Conservation (phyloP, 768 basidiomycete species). For the Mycena maculata region DNA sequence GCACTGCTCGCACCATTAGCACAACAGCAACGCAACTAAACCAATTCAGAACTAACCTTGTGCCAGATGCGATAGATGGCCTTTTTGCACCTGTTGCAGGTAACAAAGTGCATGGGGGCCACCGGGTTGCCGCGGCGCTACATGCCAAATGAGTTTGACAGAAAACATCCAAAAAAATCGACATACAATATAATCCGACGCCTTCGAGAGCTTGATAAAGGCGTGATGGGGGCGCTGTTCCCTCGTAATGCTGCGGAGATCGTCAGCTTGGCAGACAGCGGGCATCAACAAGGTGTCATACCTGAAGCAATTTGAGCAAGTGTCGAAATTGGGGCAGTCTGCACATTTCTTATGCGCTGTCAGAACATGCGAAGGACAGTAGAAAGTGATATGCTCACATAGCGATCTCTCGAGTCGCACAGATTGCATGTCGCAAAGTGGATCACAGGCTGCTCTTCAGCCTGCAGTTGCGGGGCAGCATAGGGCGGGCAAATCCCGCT, state of each 20-base stretch:
- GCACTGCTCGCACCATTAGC: constrained; percentile 59
- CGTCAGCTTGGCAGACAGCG: no score
- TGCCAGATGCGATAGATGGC: constrained; percentile 73
- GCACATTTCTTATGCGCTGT: constrained; percentile 74
- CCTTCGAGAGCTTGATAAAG: constrained; percentile 71
- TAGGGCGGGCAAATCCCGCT: constrained; percentile 36
- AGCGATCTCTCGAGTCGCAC: constrained; percentile 77
- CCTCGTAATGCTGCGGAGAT: constrained; percentile 61
- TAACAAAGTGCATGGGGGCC: constrained; percentile 60
- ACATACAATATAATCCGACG: constrained; percentile 69
- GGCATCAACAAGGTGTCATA: constrained; percentile 40
- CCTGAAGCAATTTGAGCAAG: constrained; percentile 77
- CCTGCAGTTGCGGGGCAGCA: constrained; percentile 28
- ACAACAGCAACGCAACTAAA: not conserved
- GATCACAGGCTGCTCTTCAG: constrained; percentile 41
- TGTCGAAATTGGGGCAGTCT: constrained; percentile 86
- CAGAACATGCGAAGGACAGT: constrained; percentile 10
- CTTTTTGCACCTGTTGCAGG: constrained; percentile 71
- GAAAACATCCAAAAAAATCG: not conserved
- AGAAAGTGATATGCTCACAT: constrained; percentile 58
- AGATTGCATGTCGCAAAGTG: constrained; percentile 82
- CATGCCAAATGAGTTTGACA: not conserved
- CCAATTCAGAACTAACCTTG: constrained; percentile 60
- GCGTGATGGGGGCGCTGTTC: constrained; percentile 83
- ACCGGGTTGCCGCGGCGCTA: constrained; percentile 39